phyloP scores from a whole-genome alignment of 116 monocot genomes.

The Papilionanthe hybrid region DNA sequence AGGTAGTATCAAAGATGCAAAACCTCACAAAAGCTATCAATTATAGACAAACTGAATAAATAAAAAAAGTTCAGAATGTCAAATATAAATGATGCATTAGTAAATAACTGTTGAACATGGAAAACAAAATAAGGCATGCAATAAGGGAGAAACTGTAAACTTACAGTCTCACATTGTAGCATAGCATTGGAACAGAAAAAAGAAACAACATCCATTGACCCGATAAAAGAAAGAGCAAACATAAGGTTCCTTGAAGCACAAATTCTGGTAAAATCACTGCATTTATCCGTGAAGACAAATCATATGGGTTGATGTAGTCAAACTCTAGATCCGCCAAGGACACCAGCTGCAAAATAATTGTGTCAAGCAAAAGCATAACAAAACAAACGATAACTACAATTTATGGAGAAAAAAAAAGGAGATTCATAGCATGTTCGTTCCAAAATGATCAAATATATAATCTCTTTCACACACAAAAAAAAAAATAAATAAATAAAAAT shows the following conservation, averaged over 20 bases:
- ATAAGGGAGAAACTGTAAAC: conserved; percentile 45
- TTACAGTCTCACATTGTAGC: conserved; percentile 71
- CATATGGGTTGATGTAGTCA: conserved; percentile 88
- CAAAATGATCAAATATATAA: conserved; percentile 6
- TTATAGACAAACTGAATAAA: background rate
- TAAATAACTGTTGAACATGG: background rate
- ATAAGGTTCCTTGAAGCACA: conserved; percentile 54
- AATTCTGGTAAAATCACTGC: conserved; percentile 63
- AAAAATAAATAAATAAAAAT: background rate
- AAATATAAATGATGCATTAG: background rate
- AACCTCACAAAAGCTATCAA: background rate
- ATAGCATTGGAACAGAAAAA: conserved; percentile 52
- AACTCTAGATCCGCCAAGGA: conserved; percentile 86
- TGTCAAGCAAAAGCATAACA: background rate
- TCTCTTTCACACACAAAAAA: background rate
- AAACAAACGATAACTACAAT: background rate
- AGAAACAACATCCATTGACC: conserved; percentile 79
- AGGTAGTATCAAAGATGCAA: background rate
- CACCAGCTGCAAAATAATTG: conserved; percentile 62
- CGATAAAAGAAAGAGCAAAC: conserved; percentile 58
- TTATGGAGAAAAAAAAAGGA: background rate
- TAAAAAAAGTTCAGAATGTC: background rate
- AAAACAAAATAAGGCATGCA: background rate
- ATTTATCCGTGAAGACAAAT: conserved; percentile 77
- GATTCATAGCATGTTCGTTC: background rate